phyloP scores from a whole-genome alignment of 2,329 filamentous ascomycete species.

The Beauveria sp. region DNA sequence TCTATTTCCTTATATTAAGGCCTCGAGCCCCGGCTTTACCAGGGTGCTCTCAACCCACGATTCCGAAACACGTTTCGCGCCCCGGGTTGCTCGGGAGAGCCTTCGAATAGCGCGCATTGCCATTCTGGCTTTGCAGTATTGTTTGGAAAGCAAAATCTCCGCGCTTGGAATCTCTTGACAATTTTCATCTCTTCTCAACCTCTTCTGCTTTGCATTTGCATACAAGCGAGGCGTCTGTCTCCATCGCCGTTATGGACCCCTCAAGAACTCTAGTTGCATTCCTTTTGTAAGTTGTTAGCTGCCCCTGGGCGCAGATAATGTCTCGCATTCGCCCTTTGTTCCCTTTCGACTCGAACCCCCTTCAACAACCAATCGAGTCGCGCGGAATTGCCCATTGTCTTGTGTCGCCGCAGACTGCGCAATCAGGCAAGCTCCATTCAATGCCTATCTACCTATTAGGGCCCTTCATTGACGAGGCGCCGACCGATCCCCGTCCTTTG shows the following conservation, averaged over 20 bases:
- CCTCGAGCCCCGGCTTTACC: background rate
- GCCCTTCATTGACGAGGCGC: background rate
- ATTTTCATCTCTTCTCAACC: background rate
- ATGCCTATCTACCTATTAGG: background rate
- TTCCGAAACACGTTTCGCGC: conserved; percentile 7
- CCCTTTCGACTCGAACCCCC: conserved; percentile 8
- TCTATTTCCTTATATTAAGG: background rate
- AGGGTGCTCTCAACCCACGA: background rate
- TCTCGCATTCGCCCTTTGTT: conserved; percentile 17
- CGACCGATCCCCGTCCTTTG: background rate
- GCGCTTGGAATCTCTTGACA: background rate
- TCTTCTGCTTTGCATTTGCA: background rate
- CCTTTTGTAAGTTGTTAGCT: conserved; percentile 49
- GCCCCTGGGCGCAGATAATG: conserved; percentile 17
- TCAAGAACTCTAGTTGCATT: conserved; percentile 62
- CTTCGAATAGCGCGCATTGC: background rate
- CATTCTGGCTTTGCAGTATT: background rate
- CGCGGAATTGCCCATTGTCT: conserved; percentile 9
- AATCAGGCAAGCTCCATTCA: background rate
- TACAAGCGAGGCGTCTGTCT: background rate
- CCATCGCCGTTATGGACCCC: conserved; percentile 41
- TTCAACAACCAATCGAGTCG: conserved; percentile 2
- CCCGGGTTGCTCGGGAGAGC: background rate
- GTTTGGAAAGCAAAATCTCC: background rate
- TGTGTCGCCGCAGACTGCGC: background rate